Evolutionary conservation across 345 rosid genomes (phyloP).

Genomic region (Barbarea vulgaris): DNA sequence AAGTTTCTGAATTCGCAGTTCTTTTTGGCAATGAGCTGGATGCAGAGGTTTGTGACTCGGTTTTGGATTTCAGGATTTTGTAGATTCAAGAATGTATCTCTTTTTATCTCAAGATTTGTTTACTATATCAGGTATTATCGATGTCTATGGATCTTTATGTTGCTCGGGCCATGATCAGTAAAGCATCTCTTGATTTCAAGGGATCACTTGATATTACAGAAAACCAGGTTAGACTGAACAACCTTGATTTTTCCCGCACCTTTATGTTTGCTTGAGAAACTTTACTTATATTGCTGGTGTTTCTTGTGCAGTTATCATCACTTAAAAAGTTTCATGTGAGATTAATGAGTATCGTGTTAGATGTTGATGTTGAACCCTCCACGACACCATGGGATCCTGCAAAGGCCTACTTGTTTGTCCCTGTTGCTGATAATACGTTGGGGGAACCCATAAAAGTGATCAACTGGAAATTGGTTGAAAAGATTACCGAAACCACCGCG

Average conservation of each 20-base stretch:
- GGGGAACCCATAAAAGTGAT: constrained; percentile 71
- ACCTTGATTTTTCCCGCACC: background rate
- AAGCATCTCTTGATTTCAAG: constrained; percentile 93
- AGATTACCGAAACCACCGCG: constrained; percentile 57
- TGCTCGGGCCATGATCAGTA: constrained; percentile 96
- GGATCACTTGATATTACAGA: constrained; percentile 69
- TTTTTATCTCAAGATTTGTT: background rate
- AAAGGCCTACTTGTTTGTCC: constrained; percentile 96
- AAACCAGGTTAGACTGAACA: constrained; percentile 63
- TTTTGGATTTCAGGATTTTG: background rate
- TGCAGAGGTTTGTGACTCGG: constrained; percentile 80
- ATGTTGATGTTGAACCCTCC: constrained; percentile 99
- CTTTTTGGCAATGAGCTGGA: constrained; percentile 99
- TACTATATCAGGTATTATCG: constrained; percentile 88
- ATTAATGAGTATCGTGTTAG: constrained; percentile 97
- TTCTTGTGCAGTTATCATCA: constrained; percentile 79
- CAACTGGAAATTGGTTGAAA: constrained; percentile 82
- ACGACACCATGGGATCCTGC: constrained; percentile 99
- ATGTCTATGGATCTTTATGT: constrained; percentile 99
- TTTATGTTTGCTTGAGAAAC: constrained; percentile 24
- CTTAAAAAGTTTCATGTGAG: constrained; percentile 92
- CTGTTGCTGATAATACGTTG: constrained; percentile 71
- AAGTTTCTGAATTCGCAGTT: constrained; percentile 90
- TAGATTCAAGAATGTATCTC: background rate
- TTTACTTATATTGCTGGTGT: constrained; percentile 16